These are phyloP conservation scores for Stereum hirsutum DNA, from an alignment of 1,284 basidiomycete genomes.

Conservation along the genomic window DNA sequence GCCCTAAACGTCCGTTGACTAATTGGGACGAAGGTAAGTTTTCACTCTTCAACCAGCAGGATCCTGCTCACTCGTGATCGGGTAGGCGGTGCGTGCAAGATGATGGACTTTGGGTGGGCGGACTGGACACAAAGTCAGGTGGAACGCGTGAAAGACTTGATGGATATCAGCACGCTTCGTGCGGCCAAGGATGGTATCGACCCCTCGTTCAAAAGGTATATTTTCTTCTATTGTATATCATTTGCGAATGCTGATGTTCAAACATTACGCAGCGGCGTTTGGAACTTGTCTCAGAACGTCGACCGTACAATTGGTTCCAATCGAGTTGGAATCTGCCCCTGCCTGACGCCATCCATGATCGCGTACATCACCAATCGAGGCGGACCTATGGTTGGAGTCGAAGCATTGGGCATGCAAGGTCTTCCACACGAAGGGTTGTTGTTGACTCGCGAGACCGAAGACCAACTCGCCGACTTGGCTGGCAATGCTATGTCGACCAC, in stretches of 20 bases:
- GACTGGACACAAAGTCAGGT: constrained; percentile 91
- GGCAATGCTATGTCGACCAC: constrained; percentile 98
- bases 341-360: constrained; percentile 93
- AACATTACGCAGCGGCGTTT: constrained; percentile 58
- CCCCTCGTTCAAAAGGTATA: constrained; percentile 80
- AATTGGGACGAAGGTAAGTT: constrained; percentile 84
- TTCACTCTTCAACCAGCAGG: background rate
- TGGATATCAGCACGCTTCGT: constrained; percentile 85
- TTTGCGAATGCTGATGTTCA: constrained; percentile 5
- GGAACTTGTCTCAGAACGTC: constrained; percentile 98
- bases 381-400: constrained; percentile 91
- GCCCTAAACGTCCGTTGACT: constrained; percentile 80
- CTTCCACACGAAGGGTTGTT: constrained; percentile 88
- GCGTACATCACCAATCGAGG: constrained; percentile 94
- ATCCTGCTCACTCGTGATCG: background rate
- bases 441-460: constrained; percentile 87
- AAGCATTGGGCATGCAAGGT: constrained; percentile 90
- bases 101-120: constrained; percentile 89
- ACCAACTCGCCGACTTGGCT: constrained; percentile 89
- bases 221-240: constrained; percentile 1
- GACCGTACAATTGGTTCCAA: constrained; percentile 80
- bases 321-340: constrained; percentile 81
- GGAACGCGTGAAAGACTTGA: constrained; percentile 89
- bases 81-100: constrained; percentile 76
- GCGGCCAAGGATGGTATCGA: constrained; percentile 77